Percentiles rank a stretch among this genome's conserved stretches.
These are phyloP conservation scores for Auricularia heimuer DNA, from an alignment of 768 basidiomycete genomes.

Conservation along the genomic window DNA sequence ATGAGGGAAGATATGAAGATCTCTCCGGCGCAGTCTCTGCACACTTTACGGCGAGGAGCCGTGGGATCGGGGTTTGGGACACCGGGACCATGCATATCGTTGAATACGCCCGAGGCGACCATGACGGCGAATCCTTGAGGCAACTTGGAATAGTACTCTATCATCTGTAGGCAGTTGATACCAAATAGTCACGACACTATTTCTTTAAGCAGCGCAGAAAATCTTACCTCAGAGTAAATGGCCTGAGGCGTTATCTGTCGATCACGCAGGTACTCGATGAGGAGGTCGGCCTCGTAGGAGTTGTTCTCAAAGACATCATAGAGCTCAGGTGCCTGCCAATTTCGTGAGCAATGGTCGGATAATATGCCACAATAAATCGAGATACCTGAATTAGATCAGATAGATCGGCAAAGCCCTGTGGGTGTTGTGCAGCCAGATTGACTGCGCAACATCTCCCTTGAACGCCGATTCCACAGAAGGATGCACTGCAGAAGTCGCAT, in stretches of 20 bases:
- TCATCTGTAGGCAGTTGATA: conserved; percentile 35
- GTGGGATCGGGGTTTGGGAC: conserved; percentile 35
- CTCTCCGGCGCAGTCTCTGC: conserved; percentile 65
- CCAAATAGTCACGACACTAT: background rate
- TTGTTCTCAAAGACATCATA: conserved; percentile 78
- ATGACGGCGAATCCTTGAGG: conserved; percentile 56
- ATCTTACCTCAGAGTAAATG: conserved; percentile 65
- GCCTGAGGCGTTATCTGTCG: conserved; percentile 54
- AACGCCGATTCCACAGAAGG: conserved; percentile 73
- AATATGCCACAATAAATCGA: no score
- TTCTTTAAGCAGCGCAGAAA: background rate
- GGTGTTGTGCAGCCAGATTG: conserved; percentile 48
- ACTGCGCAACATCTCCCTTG: conserved; percentile 62
- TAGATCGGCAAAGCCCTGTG: conserved; percentile 56
- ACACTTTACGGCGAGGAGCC: conserved; percentile 47
- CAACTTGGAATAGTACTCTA: conserved; percentile 47
- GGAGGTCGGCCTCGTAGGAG: conserved; percentile 69
- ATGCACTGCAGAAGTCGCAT: conserved; percentile 76
- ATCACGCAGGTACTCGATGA: conserved; percentile 68
- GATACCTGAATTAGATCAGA: conserved; percentile 61
- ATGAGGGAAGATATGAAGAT: conserved; percentile 65
- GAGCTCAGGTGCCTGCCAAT: conserved; percentile 16
- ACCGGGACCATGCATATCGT: conserved; percentile 52
- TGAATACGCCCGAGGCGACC: conserved; percentile 56
- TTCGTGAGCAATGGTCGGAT: background rate